Conservation (phyloP, 768 basidiomycete species). For the Lentinula sp. region DNA sequence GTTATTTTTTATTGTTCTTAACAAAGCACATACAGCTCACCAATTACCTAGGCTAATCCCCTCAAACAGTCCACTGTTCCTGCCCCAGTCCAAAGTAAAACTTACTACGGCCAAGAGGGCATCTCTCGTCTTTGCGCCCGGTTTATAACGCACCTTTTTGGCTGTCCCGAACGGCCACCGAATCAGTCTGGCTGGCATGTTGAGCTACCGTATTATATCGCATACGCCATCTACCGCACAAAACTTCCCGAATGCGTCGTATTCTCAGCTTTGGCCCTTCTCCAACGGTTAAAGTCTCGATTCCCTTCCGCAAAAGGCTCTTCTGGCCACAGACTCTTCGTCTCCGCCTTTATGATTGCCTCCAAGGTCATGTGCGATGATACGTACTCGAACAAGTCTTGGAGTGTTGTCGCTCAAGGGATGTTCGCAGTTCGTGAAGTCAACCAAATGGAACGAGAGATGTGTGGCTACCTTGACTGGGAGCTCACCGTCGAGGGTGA, state of each 20-base stretch:
- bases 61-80: background rate
- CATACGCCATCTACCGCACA: constrained; percentile 82
- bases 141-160: constrained; percentile 82
- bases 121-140: constrained; percentile 65
- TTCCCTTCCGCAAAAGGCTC: constrained; percentile 88
- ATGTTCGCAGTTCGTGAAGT: constrained; percentile 85
- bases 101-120: constrained; percentile 72
- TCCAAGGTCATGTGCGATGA: constrained; percentile 91
- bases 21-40: background rate
- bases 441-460: constrained; percentile 96
- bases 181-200: constrained; percentile 47
- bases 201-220: constrained; percentile 71
- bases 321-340: constrained; percentile 84
- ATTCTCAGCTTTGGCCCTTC: constrained; percentile 61
- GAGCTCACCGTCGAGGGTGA: constrained; percentile 68
- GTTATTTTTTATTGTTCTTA: background rate
- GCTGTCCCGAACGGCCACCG: constrained; percentile 79
- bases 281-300: constrained; percentile 81
- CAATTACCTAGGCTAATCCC: background rate
- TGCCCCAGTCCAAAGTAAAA: background rate
- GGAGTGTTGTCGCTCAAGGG: constrained; percentile 84
- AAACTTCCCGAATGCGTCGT: constrained; percentile 66
- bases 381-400: constrained; percentile 90
- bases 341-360: constrained; percentile 90
- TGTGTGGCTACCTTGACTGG: constrained; percentile 92